Evolutionary conservation across 106 monocot genomes (phyloP), one percentile per base, ranked within the genome.

Genomic region (Vanilla planifolia): DNA sequence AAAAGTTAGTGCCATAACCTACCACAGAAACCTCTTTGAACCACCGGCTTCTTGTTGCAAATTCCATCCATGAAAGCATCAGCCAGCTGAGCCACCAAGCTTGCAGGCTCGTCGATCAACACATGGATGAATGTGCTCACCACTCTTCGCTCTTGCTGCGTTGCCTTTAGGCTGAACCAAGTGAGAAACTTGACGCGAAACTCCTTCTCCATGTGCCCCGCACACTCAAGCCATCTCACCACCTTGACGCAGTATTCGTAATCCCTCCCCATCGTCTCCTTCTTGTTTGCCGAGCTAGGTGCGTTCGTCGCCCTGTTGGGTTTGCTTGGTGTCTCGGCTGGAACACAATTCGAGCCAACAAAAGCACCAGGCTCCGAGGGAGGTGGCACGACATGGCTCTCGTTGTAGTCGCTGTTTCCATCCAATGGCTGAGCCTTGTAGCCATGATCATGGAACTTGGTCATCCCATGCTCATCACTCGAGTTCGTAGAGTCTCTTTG

Each of bases 231-330:
- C 88, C 92, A 88, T 43, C 88, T 67, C 40, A 93, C 85, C 65
- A 85, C 88, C 73, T 79, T 93, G 34, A 93, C 92, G 30, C 92
- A 88, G 55, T 93, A 85, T 62, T 88, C 92, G 26, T 93, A 93
- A 68, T 77, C 70, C 62, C 76, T 68, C 65, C 85, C 92, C 11
- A 55, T 65, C 8, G 67, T 34, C 33, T 66, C 75, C 36, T 75
- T 62, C 52, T 81, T 72, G 33, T 73, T 70, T 5, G 60, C 69
- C 2, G 68, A 67, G 64, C 76, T 77, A 15, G 73, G 74, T 2
- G 59, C 59, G 32, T 29, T 39, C 1, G 48, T 63, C 16, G 60
- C n/a, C 14, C 43, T 60, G 14, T 67, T 76, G 22, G 76, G 70
- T 57, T 89, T 89, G 42, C 51, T 59, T 26, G 85, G 79, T 6